Evolutionary conservation across 108 stramenopile genomes (phyloP).

Genomic region (Stephanodiscus minutulus): DNA sequence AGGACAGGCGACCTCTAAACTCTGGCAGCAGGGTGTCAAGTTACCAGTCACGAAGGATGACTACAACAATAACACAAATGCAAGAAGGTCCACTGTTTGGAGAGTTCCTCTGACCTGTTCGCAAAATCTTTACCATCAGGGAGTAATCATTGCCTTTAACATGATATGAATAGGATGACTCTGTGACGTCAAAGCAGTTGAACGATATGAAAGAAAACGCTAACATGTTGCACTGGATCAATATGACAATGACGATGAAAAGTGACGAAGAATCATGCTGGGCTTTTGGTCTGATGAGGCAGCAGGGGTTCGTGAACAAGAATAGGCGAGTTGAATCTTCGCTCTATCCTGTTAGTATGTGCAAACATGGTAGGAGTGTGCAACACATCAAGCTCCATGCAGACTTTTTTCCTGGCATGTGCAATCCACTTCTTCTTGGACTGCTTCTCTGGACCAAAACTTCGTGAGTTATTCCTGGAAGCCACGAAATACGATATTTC

Average conservation of each 20-base stretch:
- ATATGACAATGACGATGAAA: neutral
- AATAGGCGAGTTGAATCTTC: slow-evolving; percentile 15
- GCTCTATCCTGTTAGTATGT: slow-evolving; percentile 11
- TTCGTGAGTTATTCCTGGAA: slow-evolving; percentile 17
- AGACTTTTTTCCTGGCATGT: slow-evolving; percentile 1
- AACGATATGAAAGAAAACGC: neutral
- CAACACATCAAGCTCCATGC: slow-evolving; percentile 3
- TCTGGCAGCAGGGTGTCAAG: neutral
- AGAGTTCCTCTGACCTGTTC: neutral
- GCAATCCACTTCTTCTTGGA: slow-evolving; percentile 11
- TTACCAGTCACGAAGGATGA: neutral
- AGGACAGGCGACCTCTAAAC: neutral
- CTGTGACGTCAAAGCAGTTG: too few species aligned
- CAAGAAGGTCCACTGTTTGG: neutral
- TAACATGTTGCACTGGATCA: neutral
- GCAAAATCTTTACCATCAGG: neutral
- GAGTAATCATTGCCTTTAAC: too few species aligned
- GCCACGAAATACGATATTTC: slow-evolving; percentile 1
- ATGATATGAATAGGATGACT: too few species aligned
- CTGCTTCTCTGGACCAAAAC: slow-evolving; percentile 2
- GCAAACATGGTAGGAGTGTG: slow-evolving; percentile 4
- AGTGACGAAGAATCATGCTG: neutral
- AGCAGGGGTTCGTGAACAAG: slow-evolving; percentile 8
- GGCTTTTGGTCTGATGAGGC: slow-evolving; percentile 4
- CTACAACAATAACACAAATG: neutral